Conservation (phyloP, 2,329 filamentous ascomycete genomes). For the Alternaria arbusti region DNA sequence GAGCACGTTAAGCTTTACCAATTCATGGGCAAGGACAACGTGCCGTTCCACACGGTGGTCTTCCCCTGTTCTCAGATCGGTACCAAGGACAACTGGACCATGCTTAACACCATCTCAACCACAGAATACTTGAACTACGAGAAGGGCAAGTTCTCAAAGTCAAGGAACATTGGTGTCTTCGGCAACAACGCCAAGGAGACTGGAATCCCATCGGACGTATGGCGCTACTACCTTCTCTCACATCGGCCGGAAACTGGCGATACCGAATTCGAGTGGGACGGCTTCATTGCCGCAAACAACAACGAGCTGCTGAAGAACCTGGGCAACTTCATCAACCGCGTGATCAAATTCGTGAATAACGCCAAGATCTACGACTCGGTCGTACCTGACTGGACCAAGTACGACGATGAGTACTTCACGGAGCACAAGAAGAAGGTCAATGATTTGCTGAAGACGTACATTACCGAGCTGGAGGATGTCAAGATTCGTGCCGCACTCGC, state of each 20-base stretch:
- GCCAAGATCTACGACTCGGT: slow-evolving; percentile 72
- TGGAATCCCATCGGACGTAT: slow-evolving; percentile 84
- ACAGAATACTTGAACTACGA: slow-evolving; percentile 70
- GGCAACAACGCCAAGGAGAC: slow-evolving; percentile 88
- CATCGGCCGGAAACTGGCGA: slow-evolving; percentile 85
- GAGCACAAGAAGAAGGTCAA: slow-evolving; percentile 68
- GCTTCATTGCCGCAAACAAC: slow-evolving; percentile 86
- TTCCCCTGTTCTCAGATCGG: slow-evolving; percentile 89
- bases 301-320: slow-evolving; percentile 82
- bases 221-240: slow-evolving; percentile 88
- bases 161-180: slow-evolving; percentile 86
- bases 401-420: slow-evolving; percentile 51
- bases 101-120: slow-evolving; percentile 84
- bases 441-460: slow-evolving; percentile 69
- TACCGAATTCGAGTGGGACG: slow-evolving; percentile 87
- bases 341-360: slow-evolving; percentile 75
- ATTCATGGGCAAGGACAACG: slow-evolving; percentile 91
- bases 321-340: slow-evolving; percentile 63
- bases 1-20: slow-evolving; percentile 89
- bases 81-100: slow-evolving; percentile 85
- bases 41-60: slow-evolving; percentile 87
- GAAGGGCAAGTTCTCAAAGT: slow-evolving; percentile 83
- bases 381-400: slow-evolving; percentile 70
- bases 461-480: slow-evolving; percentile 71
- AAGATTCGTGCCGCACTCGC: slow-evolving; percentile 72